Conservation (phyloP, 495 filamentous ascomycete species). For the Penicillium silybi region DNA sequence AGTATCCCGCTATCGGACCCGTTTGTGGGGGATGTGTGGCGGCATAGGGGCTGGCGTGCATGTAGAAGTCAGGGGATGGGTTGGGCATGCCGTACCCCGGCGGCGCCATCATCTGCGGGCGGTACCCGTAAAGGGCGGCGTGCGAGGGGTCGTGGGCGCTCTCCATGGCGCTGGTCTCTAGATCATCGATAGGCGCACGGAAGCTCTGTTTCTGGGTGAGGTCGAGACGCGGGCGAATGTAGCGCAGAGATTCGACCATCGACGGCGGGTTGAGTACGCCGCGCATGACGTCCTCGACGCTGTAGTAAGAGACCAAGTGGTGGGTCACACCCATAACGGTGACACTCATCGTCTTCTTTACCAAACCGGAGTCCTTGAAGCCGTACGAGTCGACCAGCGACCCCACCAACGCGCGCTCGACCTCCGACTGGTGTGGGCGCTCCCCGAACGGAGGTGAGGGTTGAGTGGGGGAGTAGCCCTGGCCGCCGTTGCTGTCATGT, state of each 20-base stretch:
- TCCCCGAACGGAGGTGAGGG: slow-evolving; percentile 36
- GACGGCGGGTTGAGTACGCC: slow-evolving; percentile 57
- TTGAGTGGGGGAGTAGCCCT: slow-evolving; percentile 41
- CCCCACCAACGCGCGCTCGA: slow-evolving; percentile 69
- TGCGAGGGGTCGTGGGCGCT: slow-evolving; percentile 36
- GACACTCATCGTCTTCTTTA: slow-evolving; percentile 91
- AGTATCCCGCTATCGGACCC: slow-evolving; percentile 33
- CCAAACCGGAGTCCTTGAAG: slow-evolving; percentile 77
- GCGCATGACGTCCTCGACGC: slow-evolving; percentile 65
- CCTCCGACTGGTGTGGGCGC: slow-evolving; percentile 44
- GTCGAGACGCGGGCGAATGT: slow-evolving; percentile 53
- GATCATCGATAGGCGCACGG: slow-evolving; percentile 62
- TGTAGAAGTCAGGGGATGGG: slow-evolving; percentile 37
- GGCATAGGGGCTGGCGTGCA: slow-evolving; percentile 32
- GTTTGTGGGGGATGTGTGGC: slow-evolving; percentile 36
- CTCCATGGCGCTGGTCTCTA: slow-evolving; percentile 43
- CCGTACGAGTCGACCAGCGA: slow-evolving; percentile 83
- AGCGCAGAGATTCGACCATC: slow-evolving; percentile 51
- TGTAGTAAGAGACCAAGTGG: slow-evolving; percentile 89
- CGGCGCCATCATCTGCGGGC: slow-evolving; percentile 37
- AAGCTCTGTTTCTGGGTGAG: slow-evolving; percentile 67
- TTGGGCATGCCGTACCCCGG: slow-evolving; percentile 36
- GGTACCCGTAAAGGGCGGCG: slow-evolving; percentile 39
- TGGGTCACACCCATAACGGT: slow-evolving; percentile 64
- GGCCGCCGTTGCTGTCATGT: slow-evolving; percentile 43